Conservation (phyloP, 345 rosid genomes). For the Aquilaria sinensis region DNA sequence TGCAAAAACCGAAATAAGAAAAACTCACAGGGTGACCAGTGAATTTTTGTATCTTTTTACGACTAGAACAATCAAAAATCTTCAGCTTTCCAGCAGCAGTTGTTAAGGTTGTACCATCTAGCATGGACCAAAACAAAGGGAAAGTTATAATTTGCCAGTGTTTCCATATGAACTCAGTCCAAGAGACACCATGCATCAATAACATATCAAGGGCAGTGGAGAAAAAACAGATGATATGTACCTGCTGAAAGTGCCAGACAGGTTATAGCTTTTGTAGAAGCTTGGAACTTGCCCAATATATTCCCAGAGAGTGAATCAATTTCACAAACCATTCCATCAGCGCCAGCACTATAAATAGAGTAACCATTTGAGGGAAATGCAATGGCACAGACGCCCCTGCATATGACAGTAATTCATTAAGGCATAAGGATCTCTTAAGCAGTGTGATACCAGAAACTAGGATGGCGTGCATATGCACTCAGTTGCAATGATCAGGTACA, state of each 20-base stretch:
- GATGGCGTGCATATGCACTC: too few relatives aligned
- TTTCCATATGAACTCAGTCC: too few relatives aligned
- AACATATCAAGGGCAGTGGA: conserved; percentile 9
- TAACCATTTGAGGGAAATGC: conserved; percentile 58
- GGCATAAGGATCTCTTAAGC: background rate
- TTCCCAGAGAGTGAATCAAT: conserved; percentile 78
- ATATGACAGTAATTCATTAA: conserved; percentile 7
- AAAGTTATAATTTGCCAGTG: too few relatives aligned
- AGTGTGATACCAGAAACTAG: background rate
- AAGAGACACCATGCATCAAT: background rate
- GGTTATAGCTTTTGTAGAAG: conserved; percentile 76
- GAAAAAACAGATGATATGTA: conserved; percentile 15
- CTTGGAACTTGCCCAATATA: conserved; percentile 52
- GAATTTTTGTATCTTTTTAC: conserved; percentile 79
- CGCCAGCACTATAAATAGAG: conserved; percentile 64
- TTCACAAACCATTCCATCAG: conserved; percentile 90
- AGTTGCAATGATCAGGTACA: too few relatives aligned
- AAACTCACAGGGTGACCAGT: conserved; percentile 90
- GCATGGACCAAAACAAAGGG: conserved; percentile 5
- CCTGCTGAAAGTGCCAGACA: conserved; percentile 79
- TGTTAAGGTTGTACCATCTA: conserved; percentile 73
- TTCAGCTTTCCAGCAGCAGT: conserved; percentile 82
- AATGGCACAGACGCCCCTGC: conserved; percentile 89
- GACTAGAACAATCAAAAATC: conserved; percentile 59
- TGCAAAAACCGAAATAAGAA: background rate